Evolutionary conservation across 2,329 filamentous ascomycete species (phyloP), one percentile per base, ranked within the genome.

Genomic region (Colletotrichum eremochloae): DNA sequence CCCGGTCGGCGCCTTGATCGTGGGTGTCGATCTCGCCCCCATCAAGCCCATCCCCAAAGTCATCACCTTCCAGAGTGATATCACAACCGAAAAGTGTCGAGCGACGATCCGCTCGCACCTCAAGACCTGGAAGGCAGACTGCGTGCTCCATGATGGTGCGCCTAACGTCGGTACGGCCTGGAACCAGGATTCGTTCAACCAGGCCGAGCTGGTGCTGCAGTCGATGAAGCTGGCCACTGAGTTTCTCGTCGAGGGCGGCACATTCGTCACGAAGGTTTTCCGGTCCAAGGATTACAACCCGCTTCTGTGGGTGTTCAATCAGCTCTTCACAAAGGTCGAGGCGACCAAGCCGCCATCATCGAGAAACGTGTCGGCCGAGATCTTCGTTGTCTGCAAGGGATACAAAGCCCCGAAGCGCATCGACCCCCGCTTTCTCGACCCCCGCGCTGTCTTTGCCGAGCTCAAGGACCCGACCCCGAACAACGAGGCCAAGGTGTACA

Each of bases 141-240:
- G 93, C 0, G 96, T 99, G 6, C 87, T 99, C 50, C 96, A 99
- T 84, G 96, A 99, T 81, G 96, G 96, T 83, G 96, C 96, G 1
- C 96, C 96, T 58, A 99, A 99, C 78, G 96, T 99, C 70, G 96
- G 96, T 91, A 96, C 95, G 0, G 95, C 96, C 0, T 99, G 96
- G 96, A 93, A 95, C 55, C 96, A 99, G 84, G 96, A 99, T 86
- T 96, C 96, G 56, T 99, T 97, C 88, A 96, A 96, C 74, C 96
- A 99, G 83, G 96, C 96, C 71, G 96, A 98, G 83, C 86, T 99
- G 64, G 94, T 93, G 15, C 85, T 99, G 67, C 94, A 97, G 80
- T 93, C 94, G 11, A 88, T 99, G 87, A 97, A 97, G 82, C 86
- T 99, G 69, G 96, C 96, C 3, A 97, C 95, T 0, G 96, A 99